Percentiles rank a stretch among this genome's conserved stretches.
These are phyloP conservation scores for Neoscytalidium dimidiatum DNA, from an alignment of 2,329 filamentous ascomycete genomes.

Conservation along the genomic window DNA sequence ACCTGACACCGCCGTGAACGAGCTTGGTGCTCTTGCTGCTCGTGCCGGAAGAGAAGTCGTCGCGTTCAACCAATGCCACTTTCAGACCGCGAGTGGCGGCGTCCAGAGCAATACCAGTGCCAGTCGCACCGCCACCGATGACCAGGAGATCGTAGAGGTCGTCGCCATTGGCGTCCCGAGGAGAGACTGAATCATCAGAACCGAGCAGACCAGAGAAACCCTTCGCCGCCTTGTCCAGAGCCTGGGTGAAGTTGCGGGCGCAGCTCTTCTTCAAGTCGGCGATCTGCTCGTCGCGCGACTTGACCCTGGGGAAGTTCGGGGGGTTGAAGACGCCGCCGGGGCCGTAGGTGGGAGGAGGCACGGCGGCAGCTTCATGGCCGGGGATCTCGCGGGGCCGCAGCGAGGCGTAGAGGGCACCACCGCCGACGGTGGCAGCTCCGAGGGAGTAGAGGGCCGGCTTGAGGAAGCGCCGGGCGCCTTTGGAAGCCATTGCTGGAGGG, in stretches of 20 bases:
- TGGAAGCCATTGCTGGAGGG: slow-evolving; percentile 22
- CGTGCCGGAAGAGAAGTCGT: slow-evolving; percentile 80
- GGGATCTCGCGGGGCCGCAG: slow-evolving; percentile 74
- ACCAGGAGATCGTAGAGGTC: slow-evolving; percentile 75
- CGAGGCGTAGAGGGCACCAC: slow-evolving; percentile 60
- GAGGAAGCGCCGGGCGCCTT: slow-evolving; percentile 46
- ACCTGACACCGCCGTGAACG: slow-evolving; percentile 81
- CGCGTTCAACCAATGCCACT: slow-evolving; percentile 78
- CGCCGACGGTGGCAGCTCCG: slow-evolving; percentile 55
- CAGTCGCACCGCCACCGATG: slow-evolving; percentile 78
- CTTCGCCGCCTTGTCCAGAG: slow-evolving; percentile 41
- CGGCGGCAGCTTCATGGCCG: slow-evolving; percentile 66
- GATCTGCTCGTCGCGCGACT: slow-evolving; percentile 65
- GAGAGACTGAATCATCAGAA: not conserved
- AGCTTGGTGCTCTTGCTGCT: slow-evolving; percentile 88
- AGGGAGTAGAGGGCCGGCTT: slow-evolving; percentile 62
- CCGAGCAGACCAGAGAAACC: slow-evolving; percentile 26
- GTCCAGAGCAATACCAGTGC: slow-evolving; percentile 78
- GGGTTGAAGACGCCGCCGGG: slow-evolving; percentile 68
- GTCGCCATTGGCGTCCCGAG: slow-evolving; percentile 30
- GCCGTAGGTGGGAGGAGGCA: slow-evolving; percentile 70
- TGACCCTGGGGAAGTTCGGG: slow-evolving; percentile 65
- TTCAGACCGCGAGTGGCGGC: slow-evolving; percentile 76
- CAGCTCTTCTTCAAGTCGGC: slow-evolving; percentile 56
- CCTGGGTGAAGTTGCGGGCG: slow-evolving; percentile 41